phyloP scores from a whole-genome alignment of 345 rosid genomes.

The Triadica sebifera region DNA sequence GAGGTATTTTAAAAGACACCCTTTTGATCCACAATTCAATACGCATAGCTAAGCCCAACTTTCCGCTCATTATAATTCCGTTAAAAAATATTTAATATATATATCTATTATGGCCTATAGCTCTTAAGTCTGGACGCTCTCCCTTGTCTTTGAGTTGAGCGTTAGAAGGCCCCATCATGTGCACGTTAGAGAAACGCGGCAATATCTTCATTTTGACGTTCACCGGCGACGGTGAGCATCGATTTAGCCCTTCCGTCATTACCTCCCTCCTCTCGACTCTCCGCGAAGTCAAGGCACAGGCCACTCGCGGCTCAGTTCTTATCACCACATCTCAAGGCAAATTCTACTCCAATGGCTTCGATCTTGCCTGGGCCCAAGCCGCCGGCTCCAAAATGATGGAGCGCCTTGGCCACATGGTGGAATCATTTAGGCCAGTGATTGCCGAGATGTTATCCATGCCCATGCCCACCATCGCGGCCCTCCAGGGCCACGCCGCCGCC shows the following conservation, averaged over 20 bases:
- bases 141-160: no score
- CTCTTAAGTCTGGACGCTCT: no score
- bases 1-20: no score
- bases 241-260: constrained; percentile 50
- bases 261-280: constrained; percentile 48
- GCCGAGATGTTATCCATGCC: constrained; percentile 62
- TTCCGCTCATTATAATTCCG: no score
- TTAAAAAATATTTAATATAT: no score
- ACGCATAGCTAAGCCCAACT: no score
- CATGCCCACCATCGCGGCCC: constrained; percentile 81
- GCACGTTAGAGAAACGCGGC: constrained; percentile 60
- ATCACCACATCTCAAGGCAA: constrained; percentile 62
- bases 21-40: no score
- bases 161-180: constrained; percentile 53
- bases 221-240: constrained; percentile 62
- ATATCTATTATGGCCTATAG: no score
- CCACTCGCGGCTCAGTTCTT: constrained; percentile 66
- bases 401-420: constrained; percentile 54
- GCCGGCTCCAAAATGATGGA: constrained; percentile 35
- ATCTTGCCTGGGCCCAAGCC: constrained; percentile 65
- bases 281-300: constrained; percentile 48
- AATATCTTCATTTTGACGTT: constrained; percentile 60
- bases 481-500: constrained; percentile 84
- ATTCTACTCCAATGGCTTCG: constrained; percentile 89
- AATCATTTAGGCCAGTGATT: constrained; percentile 43